phyloP scores from a whole-genome alignment of 2,329 filamentous ascomycete species.

The Epichloe hybrida region DNA sequence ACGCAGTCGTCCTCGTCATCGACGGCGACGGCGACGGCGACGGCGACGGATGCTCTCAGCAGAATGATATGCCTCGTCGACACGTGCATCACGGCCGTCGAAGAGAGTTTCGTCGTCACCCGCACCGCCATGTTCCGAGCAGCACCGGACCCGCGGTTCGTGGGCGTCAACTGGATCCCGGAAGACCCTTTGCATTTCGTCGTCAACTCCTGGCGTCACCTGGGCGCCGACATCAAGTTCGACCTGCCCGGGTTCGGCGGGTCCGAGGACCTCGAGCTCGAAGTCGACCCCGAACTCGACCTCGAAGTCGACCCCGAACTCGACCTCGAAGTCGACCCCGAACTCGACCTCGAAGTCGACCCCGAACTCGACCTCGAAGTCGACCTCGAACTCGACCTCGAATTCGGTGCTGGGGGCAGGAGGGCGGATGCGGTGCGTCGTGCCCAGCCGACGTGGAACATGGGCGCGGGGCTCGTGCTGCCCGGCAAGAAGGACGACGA shows the following conservation, averaged over 20 bases:
- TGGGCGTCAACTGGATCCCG: conserved; percentile 28
- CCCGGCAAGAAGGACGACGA: conserved; percentile 13
- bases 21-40: neutral
- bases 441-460: conserved; percentile 16
- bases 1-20: neutral
- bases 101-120: conserved; percentile 26
- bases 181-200: conserved; percentile 25
- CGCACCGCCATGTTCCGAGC: conserved; percentile 24
- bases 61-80: conserved; percentile 18
- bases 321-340: no score
- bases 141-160: conserved; percentile 24
- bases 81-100: conserved; percentile 14
- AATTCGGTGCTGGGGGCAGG: neutral
- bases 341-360: no score
- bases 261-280: neutral
- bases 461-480: conserved; percentile 19
- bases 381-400: no score
- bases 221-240: conserved; percentile 29
- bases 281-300: no score
- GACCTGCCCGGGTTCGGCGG: conserved; percentile 13
- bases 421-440: conserved; percentile 18
- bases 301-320: no score
- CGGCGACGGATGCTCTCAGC: conserved; percentile 12
- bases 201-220: conserved; percentile 32
- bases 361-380: no score